phyloP scores from a whole-genome alignment of 2,329 filamentous ascomycete genomes.

The Thermochaetoides dissita region DNA sequence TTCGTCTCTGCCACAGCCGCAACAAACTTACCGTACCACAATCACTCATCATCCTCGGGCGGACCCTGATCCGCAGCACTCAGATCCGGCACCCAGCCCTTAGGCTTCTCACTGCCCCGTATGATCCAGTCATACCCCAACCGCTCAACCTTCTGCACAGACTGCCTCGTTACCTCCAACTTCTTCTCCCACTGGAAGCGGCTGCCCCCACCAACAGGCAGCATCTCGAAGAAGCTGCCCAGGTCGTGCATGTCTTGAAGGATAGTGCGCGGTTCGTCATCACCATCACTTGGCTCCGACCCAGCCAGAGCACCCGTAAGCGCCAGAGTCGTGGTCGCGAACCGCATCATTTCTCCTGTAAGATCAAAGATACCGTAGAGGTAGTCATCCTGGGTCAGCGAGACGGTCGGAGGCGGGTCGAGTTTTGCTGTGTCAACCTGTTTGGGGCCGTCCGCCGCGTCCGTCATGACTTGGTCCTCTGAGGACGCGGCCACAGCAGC shows the following conservation, averaged over 20 bases:
- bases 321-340: conserved; percentile 78
- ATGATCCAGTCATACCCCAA: conserved; percentile 80
- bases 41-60: conserved; percentile 8
- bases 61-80: conserved; percentile 14
- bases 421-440: conserved; percentile 10
- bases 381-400: conserved; percentile 70
- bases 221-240: conserved; percentile 59
- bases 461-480: conserved; percentile 14
- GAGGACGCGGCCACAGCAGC: neutral
- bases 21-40: neutral
- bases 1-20: too few species aligned
- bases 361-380: conserved; percentile 84
- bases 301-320: conserved; percentile 45
- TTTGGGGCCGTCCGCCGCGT: conserved; percentile 17
- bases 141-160: conserved; percentile 87
- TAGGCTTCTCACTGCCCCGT: conserved; percentile 73
- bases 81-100: conserved; percentile 81
- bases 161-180: conserved; percentile 70
- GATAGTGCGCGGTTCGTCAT: conserved; percentile 39
- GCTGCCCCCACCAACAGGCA: conserved; percentile 44
- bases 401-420: conserved; percentile 25
- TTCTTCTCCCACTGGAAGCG: conserved; percentile 53
- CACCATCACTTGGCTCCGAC: conserved; percentile 9
- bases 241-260: conserved; percentile 70
- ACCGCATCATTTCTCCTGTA: conserved; percentile 92